phyloP scores from a whole-genome alignment of 176 grass and related monocot species.

The Rhynchospora pubera region DNA sequence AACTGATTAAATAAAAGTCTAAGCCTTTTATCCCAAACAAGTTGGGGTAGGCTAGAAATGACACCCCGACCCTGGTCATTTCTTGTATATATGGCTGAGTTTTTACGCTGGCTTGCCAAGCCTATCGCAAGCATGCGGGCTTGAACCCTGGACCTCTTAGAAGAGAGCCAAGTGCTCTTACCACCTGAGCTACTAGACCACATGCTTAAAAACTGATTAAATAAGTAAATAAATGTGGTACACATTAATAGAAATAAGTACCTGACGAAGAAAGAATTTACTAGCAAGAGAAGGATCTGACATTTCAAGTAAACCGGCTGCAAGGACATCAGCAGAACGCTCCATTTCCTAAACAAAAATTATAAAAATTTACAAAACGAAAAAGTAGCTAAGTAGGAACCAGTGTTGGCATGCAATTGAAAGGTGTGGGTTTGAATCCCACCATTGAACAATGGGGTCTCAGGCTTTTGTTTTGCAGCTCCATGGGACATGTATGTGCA shows the following conservation, averaged over 20 bases:
- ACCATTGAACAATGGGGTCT: neutral
- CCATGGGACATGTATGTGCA: too few species aligned
- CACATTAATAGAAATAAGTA: slow-evolving; percentile 19
- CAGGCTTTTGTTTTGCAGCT: neutral
- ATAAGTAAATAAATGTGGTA: slow-evolving; percentile 11
- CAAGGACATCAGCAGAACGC: slow-evolving; percentile 90
- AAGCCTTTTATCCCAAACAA: too few species aligned
- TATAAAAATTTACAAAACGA: neutral
- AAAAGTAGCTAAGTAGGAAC: neutral
- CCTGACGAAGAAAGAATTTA: slow-evolving; percentile 95
- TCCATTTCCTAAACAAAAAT: slow-evolving; percentile 80
- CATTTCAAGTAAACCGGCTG: slow-evolving; percentile 92
- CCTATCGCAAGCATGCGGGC: too few species aligned
- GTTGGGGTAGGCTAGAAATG: too few species aligned
- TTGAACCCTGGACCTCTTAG: too few species aligned
- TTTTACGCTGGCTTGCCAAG: too few species aligned
- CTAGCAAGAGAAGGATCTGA: slow-evolving; percentile 78
- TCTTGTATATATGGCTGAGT: too few species aligned
- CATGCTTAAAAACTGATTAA: neutral
- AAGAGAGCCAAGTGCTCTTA: too few species aligned
- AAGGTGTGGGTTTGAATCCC: neutral
- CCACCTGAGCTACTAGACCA: too few species aligned
- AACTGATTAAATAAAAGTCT: too few species aligned
- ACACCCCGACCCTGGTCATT: too few species aligned
- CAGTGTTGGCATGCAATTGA: neutral